Evolutionary conservation across 495 filamentous ascomycete species (phyloP).

Genomic region (Aspergillus nanangensis): DNA sequence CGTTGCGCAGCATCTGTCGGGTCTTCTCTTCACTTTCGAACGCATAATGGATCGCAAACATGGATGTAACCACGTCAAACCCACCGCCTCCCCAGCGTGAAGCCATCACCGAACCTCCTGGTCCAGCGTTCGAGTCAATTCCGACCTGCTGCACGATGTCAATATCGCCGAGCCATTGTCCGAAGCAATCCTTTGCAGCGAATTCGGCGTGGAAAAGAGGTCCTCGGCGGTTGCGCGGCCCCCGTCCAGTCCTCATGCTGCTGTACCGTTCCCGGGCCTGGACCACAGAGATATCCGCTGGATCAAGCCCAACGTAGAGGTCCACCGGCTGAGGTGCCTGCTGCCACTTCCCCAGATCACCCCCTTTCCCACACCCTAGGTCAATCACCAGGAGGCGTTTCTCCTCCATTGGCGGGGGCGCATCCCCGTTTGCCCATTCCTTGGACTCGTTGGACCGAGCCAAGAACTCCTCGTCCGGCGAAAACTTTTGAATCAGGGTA

Average conservation of each 20-base stretch:
- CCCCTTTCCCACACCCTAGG: slow-evolving; percentile 94
- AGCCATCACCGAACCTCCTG: slow-evolving; percentile 48
- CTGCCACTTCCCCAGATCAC: slow-evolving; percentile 94
- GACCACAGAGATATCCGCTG: slow-evolving; percentile 83
- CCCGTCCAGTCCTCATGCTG: slow-evolving; percentile 61
- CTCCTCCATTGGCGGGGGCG: slow-evolving; percentile 33
- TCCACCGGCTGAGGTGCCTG: slow-evolving; percentile 77
- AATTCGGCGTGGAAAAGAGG: slow-evolving; percentile 81
- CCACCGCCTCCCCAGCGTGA: slow-evolving; percentile 68
- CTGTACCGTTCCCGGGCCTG: slow-evolving; percentile 83
- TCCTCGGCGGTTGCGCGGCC: slow-evolving; percentile 50
- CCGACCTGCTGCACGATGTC: slow-evolving; percentile 77
- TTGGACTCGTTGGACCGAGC: slow-evolving; percentile 33
- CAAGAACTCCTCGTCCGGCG: slow-evolving; percentile 69
- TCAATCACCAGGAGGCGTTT: slow-evolving; percentile 76
- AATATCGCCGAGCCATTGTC: slow-evolving; percentile 70
- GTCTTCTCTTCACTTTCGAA: slow-evolving; percentile 90
- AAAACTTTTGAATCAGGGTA: slow-evolving; percentile 93
- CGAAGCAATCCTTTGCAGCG: slow-evolving; percentile 83
- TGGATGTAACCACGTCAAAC: slow-evolving; percentile 95
- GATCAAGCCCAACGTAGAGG: slow-evolving; percentile 89
- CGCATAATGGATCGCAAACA: slow-evolving; percentile 99
- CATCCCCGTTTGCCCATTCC: slow-evolving; percentile 51
- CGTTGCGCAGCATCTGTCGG: slow-evolving; percentile 88
- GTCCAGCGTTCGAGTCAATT: slow-evolving; percentile 64